These are phyloP conservation scores for Fraxinus paxiana DNA, from an alignment of 305 asterid genomes.

Conservation along the genomic window DNA sequence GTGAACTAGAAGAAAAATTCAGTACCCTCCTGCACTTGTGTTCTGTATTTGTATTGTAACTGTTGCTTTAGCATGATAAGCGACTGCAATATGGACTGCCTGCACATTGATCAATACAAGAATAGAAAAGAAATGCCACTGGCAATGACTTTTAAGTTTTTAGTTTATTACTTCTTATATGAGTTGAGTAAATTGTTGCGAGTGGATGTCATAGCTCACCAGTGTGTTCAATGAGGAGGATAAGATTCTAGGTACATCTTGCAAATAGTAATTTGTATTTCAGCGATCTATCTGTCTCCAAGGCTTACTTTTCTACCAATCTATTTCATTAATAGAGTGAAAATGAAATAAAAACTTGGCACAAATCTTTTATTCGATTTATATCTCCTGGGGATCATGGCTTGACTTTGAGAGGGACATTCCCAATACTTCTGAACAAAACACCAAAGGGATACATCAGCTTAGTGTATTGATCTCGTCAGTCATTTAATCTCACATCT, in stretches of 20 bases:
- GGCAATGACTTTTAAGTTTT: not conserved
- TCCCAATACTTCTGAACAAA: not conserved
- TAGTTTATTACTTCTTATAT: not conserved
- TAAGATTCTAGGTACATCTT: not conserved
- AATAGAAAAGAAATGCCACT: not conserved
- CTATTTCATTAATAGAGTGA: not conserved
- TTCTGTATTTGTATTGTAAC: not conserved
- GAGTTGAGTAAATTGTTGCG: not conserved
- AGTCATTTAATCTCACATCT: not conserved
- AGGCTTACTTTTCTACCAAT: not conserved
- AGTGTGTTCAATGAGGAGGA: not conserved
- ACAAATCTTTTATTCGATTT: not conserved
- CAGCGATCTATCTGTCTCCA: not conserved
- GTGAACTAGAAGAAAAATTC: not conserved
- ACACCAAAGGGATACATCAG: not conserved
- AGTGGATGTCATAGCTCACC: not conserved
- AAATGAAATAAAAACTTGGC: not conserved
- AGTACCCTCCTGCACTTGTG: not conserved
- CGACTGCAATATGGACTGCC: not conserved
- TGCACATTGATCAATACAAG: not conserved
- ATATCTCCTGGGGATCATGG: not conserved
- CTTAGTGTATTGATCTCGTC: not conserved
- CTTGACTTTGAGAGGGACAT: not conserved
- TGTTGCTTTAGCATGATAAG: not conserved
- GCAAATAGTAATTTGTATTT: not conserved